Base-by-base conservation (phyloP, 805 yeast genomes). In the Cyberlindnera sargentensis region DNA sequence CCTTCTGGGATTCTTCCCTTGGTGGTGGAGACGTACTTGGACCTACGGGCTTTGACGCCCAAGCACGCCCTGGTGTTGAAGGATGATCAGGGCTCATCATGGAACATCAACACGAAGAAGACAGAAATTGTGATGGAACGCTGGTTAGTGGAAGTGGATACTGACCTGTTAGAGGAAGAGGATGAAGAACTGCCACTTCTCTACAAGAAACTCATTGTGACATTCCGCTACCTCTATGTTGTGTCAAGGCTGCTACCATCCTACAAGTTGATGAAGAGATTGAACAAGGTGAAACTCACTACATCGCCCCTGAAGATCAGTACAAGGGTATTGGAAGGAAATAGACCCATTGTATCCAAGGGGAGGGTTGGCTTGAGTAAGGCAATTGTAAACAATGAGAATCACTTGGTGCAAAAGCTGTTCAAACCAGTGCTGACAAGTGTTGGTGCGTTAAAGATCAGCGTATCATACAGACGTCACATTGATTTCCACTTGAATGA, bases 71-170 rank as follows among this genome's bases (percentile, higher is more conserved):
- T 85, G 29, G 73, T 79, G 31, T 60, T 85, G 34, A 67, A 67
- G 28, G 90, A 83, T 51, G 72, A 70, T 4, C 70, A 71, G 6
- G 75, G 72, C 25, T 69, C 70, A 48, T 56, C 72, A 10, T 80
- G 83, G 75, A 66, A 74, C 8, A 80, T 80, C 9, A 83, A 82
- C 10, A 69, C 74, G 3, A 78, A 75, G 55, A 84, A 84, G 55
- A 71, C 78, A 15, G 98, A 91, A 62, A 76, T 93, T n/a, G 96
- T 93, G 2, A 65, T 93, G 45, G 99, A 93, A 58, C 73, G 99
- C 46, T 93, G 99, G 99, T 70, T 88, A 25, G 66, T 93, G 31
- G 96, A 90, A 60, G 75, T 90, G 47, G 90, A 84, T 55, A 63
- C 75, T 4, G 10, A 27, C 9, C 11, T 27, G 31, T 23, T n/a